Evolutionary conservation across 2,329 filamentous ascomycete genomes (phyloP).

Genomic region (Teratosphaeria pseudoeucalypti): DNA sequence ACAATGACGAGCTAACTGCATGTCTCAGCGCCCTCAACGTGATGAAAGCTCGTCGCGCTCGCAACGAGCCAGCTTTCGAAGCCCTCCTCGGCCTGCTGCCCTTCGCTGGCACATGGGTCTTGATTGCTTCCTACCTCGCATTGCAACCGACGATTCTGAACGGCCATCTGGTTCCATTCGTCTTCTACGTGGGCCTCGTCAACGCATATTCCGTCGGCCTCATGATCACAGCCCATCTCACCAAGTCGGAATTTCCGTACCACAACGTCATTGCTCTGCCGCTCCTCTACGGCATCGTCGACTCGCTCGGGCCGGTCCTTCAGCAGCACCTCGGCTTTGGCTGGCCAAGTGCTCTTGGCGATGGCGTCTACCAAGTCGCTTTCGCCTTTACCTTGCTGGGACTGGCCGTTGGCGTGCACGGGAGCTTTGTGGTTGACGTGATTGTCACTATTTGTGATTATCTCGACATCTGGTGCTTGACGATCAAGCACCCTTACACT

Average conservation of each 20-base stretch:
- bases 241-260: constrained; percentile 80
- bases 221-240: constrained; percentile 91
- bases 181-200: constrained; percentile 75
- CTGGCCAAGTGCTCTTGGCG: constrained; percentile 66
- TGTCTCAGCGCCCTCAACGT: constrained; percentile 61
- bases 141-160: constrained; percentile 76
- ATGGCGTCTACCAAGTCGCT: constrained; percentile 70
- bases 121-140: constrained; percentile 69
- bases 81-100: constrained; percentile 76
- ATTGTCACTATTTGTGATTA: constrained; percentile 98
- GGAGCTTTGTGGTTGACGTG: constrained; percentile 92
- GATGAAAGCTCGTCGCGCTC: constrained; percentile 64
- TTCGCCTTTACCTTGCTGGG: constrained; percentile 86
- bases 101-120: constrained; percentile 65
- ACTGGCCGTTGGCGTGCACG: constrained; percentile 79
- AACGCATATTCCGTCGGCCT: constrained; percentile 93
- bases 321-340: constrained; percentile 41
- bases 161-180: constrained; percentile 78
- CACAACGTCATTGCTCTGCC: constrained; percentile 76
- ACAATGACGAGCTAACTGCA: not conserved
- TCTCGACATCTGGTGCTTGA: constrained; percentile 95
- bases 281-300: constrained; percentile 65
- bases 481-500: constrained; percentile 73
- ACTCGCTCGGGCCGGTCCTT: constrained; percentile 65
- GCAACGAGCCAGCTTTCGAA: constrained; percentile 59